Conservation (phyloP, 2,329 filamentous ascomycete species). For the Waltergamsia citrina region DNA sequence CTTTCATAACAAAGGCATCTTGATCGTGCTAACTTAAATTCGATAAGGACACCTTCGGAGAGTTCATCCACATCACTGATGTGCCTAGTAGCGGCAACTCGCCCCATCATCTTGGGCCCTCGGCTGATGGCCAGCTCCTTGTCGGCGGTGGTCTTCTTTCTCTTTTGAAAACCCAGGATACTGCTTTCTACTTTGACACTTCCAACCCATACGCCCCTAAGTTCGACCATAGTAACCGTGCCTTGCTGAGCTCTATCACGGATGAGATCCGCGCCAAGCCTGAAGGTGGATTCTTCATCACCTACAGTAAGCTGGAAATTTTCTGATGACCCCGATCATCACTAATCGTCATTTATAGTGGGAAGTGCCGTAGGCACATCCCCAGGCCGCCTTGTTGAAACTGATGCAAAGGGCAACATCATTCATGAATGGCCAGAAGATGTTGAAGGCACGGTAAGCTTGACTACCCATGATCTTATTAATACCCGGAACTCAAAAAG, state of each 20-base stretch:
- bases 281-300: slow-evolving; percentile 27
- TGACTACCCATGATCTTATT: no score
- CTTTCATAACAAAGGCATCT: slow-evolving; percentile 2
- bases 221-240: slow-evolving; percentile 51
- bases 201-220: slow-evolving; percentile 47
- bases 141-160: slow-evolving; percentile 49
- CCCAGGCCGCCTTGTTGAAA: slow-evolving; percentile 51
- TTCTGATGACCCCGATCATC: no score
- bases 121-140: slow-evolving; percentile 46
- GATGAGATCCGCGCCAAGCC: slow-evolving; percentile 57
- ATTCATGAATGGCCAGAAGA: slow-evolving; percentile 54
- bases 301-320: slow-evolving; percentile 6
- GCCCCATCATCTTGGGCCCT: slow-evolving; percentile 47
- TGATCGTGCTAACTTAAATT: slow-evolving; percentile 10
- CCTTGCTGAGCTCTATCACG: slow-evolving; percentile 46
- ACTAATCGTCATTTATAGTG: slow-evolving; percentile 25
- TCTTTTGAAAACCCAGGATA: slow-evolving; percentile 51
- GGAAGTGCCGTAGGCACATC: slow-evolving; percentile 47
- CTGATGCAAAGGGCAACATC: slow-evolving; percentile 47
- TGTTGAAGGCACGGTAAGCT: slow-evolving; percentile 27
- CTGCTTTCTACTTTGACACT: slow-evolving; percentile 52
- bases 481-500: not conserved
- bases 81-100: slow-evolving; percentile 50
- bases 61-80: slow-evolving; percentile 46
- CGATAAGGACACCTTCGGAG: slow-evolving; percentile 55